phyloP scores from a whole-genome alignment of 1,284 basidiomycete genomes.

The Xerocomus amazonicus region DNA sequence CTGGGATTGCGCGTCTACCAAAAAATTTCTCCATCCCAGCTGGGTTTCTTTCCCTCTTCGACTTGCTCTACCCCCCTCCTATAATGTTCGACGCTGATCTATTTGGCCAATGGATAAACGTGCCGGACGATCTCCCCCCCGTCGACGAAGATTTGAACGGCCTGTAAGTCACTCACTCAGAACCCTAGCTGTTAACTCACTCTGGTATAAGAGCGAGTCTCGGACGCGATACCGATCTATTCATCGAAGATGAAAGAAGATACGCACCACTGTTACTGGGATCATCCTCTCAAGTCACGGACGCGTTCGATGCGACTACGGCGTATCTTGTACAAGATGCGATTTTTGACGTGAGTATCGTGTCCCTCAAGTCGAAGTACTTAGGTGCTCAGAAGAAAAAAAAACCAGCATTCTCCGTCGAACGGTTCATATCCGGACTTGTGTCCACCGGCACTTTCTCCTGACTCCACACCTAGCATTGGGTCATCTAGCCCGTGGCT shows the following conservation, averaged over 20 bases:
- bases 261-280: conserved; percentile 10
- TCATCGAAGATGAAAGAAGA: not conserved
- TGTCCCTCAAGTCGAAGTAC: not conserved
- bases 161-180: conserved; percentile 18
- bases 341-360: conserved; percentile 14
- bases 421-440: not conserved
- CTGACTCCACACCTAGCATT: conserved; percentile 28
- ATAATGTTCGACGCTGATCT: conserved; percentile 18
- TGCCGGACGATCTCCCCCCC: conserved; percentile 26
- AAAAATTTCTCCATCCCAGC: conserved; percentile 1
- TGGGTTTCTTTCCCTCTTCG: not conserved
- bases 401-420: conserved; percentile 2
- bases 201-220: conserved; percentile 12
- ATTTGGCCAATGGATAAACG: conserved; percentile 20
- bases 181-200: conserved; percentile 10
- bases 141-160: conserved; percentile 29
- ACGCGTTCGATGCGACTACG: conserved; percentile 1
- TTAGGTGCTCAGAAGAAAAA: conserved; percentile 2
- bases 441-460: conserved; percentile 24
- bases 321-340: not conserved
- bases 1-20: conserved; percentile 11
- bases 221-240: not conserved
- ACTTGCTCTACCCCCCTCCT: not conserved
- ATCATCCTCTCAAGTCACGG: not conserved
- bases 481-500: conserved; percentile 25